These are phyloP conservation scores for Chrysoporthe cubensis DNA, from an alignment of 2,329 filamentous ascomycete species.

Conservation along the genomic window DNA sequence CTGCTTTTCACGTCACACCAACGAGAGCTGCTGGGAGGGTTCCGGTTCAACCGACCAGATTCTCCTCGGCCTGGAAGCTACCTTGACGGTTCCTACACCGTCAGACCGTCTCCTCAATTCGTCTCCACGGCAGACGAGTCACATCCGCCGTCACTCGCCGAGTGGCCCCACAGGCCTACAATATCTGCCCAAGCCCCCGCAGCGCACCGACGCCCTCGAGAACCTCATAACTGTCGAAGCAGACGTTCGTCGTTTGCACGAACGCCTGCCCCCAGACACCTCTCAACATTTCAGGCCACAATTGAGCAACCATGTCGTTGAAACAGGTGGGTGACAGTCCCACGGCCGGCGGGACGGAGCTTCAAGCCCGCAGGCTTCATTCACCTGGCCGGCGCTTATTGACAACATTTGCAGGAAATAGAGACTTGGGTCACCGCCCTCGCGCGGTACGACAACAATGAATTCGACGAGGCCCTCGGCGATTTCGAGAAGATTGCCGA, in stretches of 20 bases:
- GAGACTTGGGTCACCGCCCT: slow-evolving; percentile 97
- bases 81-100: background rate
- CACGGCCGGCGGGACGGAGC: background rate
- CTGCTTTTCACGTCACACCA: slow-evolving; percentile 25
- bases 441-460: slow-evolving; percentile 91
- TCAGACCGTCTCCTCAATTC: slow-evolving; percentile 13
- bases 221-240: slow-evolving; percentile 10
- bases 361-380: no score
- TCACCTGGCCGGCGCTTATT: slow-evolving; percentile 2
- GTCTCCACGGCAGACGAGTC: slow-evolving; percentile 16
- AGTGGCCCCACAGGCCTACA: slow-evolving; percentile 17
- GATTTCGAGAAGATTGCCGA: slow-evolving; percentile 88
- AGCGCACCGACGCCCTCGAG: slow-evolving; percentile 10
- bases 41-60: slow-evolving; percentile 14
- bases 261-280: slow-evolving; percentile 16
- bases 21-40: slow-evolving; percentile 12
- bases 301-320: slow-evolving; percentile 42
- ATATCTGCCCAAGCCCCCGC: slow-evolving; percentile 21
- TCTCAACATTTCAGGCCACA: slow-evolving; percentile 3
- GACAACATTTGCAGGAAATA: slow-evolving; percentile 73
- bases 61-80: slow-evolving; percentile 10
- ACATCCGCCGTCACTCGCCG: slow-evolving; percentile 12
- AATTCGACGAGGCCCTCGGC: slow-evolving; percentile 86
- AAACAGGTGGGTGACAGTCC: slow-evolving; percentile 41
- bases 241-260: slow-evolving; percentile 23